A percentile compares a stretch with the other conserved stretches of the same genome.
These are phyloP conservation scores for Quercus parvula DNA, from an alignment of 306 rosid genomes.

Conservation along the genomic window DNA sequence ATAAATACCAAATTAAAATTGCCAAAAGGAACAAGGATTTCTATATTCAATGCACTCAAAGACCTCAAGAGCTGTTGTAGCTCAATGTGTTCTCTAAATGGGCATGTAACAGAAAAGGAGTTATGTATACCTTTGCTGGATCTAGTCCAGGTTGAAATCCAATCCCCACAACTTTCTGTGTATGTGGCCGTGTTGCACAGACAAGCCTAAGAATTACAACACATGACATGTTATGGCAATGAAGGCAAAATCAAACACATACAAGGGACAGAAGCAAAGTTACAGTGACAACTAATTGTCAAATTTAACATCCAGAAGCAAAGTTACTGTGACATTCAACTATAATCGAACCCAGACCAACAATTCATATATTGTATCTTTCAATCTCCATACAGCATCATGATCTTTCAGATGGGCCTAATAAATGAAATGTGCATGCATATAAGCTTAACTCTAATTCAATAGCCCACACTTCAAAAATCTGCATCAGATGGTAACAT, in stretches of 20 bases:
- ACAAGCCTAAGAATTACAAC: conserved; percentile 55
- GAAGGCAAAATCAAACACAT: not conserved
- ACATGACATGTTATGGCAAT: not conserved
- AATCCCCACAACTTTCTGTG: conserved; percentile 74
- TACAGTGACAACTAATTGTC: too few species aligned
- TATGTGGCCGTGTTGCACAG: conserved; percentile 68
- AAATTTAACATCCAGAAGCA: not conserved
- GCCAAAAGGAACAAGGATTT: not conserved
- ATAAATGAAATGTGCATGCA: not conserved
- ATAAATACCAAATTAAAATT: not conserved
- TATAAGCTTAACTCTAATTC: not conserved
- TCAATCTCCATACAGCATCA: not conserved
- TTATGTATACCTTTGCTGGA: conserved; percentile 69
- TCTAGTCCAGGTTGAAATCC: conserved; percentile 99
- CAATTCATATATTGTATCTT: not conserved
- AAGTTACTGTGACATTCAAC: not conserved
- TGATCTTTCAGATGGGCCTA: not conserved
- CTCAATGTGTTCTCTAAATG: not conserved
- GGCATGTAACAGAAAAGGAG: not conserved
- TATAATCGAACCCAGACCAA: not conserved
- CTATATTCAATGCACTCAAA: not conserved
- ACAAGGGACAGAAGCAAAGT: not conserved
- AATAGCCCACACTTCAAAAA: not conserved
- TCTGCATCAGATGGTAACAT: not conserved
- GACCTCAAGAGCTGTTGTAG: not conserved